Conservation (phyloP, 257 asterid species). For the Penstemon davidsonii region DNA sequence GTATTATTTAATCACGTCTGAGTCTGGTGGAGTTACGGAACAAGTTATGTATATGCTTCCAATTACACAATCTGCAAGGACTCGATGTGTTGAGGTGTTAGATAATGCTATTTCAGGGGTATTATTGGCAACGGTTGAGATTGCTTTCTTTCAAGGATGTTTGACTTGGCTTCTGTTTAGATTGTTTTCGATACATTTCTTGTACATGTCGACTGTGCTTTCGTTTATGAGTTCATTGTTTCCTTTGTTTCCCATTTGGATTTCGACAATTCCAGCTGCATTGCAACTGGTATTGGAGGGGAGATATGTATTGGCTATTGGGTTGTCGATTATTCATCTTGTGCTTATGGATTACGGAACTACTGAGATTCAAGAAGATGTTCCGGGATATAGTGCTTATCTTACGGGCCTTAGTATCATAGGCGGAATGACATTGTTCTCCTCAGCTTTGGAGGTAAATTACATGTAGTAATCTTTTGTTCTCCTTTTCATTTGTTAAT, state of each 20-base stretch:
- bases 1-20: conserved; percentile 86
- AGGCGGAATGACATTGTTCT: conserved; percentile 96
- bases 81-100: conserved; percentile 78
- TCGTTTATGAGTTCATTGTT: conserved; percentile 77
- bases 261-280: conserved; percentile 86
- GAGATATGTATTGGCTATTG: conserved; percentile 55
- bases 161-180: conserved; percentile 90
- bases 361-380: conserved; percentile 78
- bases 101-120: conserved; percentile 87
- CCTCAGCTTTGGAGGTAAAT: conserved; percentile 86
- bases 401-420: conserved; percentile 94
- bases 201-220: conserved; percentile 82
- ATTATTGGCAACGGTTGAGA: conserved; percentile 81
- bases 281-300: conserved; percentile 82
- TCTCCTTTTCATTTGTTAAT: background rate
- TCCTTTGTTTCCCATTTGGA: conserved; percentile 74
- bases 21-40: conserved; percentile 96
- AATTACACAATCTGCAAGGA: conserved; percentile 65
- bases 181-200: conserved; percentile 72
- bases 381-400: conserved; percentile 80
- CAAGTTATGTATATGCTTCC: conserved; percentile 90
- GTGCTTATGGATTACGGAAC: conserved; percentile 82
- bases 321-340: conserved; percentile 63
- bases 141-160: conserved; percentile 91
- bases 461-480: background rate